A percentile compares a stretch with the other conserved stretches of the same genome.
phyloP scores from a whole-genome alignment of 176 grass and related monocot species.

The Pharus latifolius region DNA sequence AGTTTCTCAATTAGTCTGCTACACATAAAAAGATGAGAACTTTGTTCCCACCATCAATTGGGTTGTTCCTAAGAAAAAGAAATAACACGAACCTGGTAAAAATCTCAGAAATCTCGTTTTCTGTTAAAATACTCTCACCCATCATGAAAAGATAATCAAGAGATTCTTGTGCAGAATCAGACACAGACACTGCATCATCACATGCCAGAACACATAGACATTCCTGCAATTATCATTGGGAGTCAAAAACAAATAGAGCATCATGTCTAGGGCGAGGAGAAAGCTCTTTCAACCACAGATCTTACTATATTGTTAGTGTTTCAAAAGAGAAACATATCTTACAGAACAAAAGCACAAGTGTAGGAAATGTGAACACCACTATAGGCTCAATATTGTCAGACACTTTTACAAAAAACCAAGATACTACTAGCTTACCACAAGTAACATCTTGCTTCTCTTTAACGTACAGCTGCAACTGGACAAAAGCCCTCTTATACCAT shows the following conservation, averaged over 20 bases:
- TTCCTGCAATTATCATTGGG: conserved; percentile 52
- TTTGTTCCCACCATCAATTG: conserved; percentile 16
- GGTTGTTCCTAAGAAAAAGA: conserved; percentile 14
- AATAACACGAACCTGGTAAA: conserved; percentile 65
- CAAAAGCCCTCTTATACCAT: conserved; percentile 55
- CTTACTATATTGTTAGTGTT: not conserved
- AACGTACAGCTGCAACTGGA: conserved; percentile 54
- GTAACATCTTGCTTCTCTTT: conserved; percentile 65
- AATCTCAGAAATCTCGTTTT: conserved; percentile 75
- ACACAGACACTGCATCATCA: conserved; percentile 57
- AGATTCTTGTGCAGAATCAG: conserved; percentile 62
- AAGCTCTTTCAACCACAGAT: not conserved
- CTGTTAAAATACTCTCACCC: conserved; percentile 43
- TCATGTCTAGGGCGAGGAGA: not conserved
- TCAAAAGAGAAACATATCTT: conserved; percentile 9
- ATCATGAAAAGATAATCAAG: conserved; percentile 59
- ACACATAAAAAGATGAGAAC: conserved; percentile 27
- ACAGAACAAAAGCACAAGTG: not conserved
- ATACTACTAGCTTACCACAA: conserved; percentile 48
- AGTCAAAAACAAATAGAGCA: conserved; percentile 26
- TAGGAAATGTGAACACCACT: conserved; percentile 2
- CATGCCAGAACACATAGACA: conserved; percentile 75
- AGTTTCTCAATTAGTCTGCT: conserved; percentile 66
- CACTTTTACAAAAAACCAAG: not conserved
- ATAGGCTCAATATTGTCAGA: not conserved